phyloP scores from a whole-genome alignment of 2,329 filamentous ascomycete species.

The Curvularia spicifera region DNA sequence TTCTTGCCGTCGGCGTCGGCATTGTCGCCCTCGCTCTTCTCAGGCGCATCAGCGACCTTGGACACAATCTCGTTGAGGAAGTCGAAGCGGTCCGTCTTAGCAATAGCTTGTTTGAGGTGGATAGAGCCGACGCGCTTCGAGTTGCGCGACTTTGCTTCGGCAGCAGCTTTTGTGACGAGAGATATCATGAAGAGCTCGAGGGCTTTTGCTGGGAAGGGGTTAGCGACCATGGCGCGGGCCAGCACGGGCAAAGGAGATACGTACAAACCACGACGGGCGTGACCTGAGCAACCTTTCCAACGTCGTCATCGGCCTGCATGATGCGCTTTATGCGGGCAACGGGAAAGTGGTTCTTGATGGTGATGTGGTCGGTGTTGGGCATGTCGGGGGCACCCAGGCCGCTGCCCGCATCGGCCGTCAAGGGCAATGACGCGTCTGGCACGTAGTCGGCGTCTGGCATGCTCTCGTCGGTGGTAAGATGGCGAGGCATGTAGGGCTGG shows the following conservation, averaged over 20 bases:
- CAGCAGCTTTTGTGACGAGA: slow-evolving; percentile 85
- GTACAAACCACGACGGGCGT: slow-evolving; percentile 89
- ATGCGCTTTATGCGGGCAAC: slow-evolving; percentile 98
- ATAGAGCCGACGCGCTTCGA: slow-evolving; percentile 88
- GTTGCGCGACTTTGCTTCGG: slow-evolving; percentile 79
- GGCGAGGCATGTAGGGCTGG: slow-evolving; percentile 39
- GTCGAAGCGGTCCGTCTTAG: slow-evolving; percentile 90
- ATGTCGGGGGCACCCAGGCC: slow-evolving; percentile 31
- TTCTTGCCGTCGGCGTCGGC: slow-evolving; percentile 53
- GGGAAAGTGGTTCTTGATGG: slow-evolving; percentile 94
- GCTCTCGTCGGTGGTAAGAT: slow-evolving; percentile 34
- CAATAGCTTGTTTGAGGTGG: slow-evolving; percentile 90
- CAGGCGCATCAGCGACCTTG: slow-evolving; percentile 74
- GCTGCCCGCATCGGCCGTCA: slow-evolving; percentile 29
- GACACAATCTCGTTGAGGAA: slow-evolving; percentile 90
- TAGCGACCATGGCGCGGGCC: neutral
- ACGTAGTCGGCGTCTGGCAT: slow-evolving; percentile 48
- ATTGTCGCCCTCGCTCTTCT: slow-evolving; percentile 56
- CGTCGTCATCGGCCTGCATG: slow-evolving; percentile 98
- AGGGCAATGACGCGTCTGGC: slow-evolving; percentile 41
- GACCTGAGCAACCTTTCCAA: slow-evolving; percentile 97
- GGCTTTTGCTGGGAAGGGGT: slow-evolving; percentile 71
- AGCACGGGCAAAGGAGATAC: slow-evolving; percentile 34
- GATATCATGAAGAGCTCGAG: slow-evolving; percentile 98
- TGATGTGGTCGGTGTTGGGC: slow-evolving; percentile 60